Evolutionary conservation across 352 stramenopile genomes (phyloP).

Genomic region (Saprolegnia parasitica): DNA sequence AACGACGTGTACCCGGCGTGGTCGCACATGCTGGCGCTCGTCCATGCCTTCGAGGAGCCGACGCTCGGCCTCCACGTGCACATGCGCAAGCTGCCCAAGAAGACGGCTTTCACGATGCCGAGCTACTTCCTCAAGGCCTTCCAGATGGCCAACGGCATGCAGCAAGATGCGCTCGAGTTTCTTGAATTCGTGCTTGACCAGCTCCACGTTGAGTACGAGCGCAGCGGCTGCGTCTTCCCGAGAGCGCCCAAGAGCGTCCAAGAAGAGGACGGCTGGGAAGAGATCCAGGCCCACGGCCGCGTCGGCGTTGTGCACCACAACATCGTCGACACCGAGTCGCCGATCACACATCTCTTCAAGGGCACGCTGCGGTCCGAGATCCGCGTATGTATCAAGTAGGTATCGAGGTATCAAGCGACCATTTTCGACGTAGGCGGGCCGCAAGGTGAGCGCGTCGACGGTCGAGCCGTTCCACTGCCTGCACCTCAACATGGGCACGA

Average conservation of each 20-base stretch:
- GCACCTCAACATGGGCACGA: constrained; percentile 59
- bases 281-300: constrained; percentile 74
- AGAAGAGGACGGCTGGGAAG: constrained; percentile 68
- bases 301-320: constrained; percentile 72
- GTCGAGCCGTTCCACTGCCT: constrained; percentile 85
- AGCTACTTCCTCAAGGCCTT: constrained; percentile 74
- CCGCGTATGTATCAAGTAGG: background rate
- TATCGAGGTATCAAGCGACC: background rate
- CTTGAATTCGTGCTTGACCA: constrained; percentile 84
- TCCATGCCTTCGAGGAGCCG: constrained; percentile 76
- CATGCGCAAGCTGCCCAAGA: background rate
- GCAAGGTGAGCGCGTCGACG: constrained; percentile 74
- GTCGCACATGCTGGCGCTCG: constrained; percentile 74
- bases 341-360: constrained; percentile 85
- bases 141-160: constrained; percentile 73
- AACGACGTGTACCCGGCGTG: constrained; percentile 58
- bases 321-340: constrained; percentile 56
- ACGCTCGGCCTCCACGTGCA: constrained; percentile 38
- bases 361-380: constrained; percentile 70
- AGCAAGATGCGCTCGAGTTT: constrained; percentile 83
- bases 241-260: constrained; percentile 2
- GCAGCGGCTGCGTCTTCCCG: constrained; percentile 40
- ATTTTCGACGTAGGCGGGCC: constrained; percentile 52
- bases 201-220: constrained; percentile 76
- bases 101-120: background rate